Conservation (phyloP, 2,329 filamentous ascomycete species). For the Diaporthe longicolla region DNA sequence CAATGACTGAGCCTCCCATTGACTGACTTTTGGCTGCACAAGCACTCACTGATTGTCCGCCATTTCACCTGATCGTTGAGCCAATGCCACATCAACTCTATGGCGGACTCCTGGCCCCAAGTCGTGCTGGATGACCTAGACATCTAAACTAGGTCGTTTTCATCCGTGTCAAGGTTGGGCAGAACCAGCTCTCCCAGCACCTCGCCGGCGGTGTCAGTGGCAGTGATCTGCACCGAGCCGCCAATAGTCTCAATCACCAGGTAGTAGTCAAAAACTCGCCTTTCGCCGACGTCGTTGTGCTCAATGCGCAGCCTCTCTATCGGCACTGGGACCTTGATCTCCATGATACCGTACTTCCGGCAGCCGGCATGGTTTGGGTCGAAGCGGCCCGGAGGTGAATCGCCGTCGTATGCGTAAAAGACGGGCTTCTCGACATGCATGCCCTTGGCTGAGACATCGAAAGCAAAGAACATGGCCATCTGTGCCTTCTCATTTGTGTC, state of each 20-base stretch:
- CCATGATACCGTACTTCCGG: not conserved
- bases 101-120: too few relatives aligned
- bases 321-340: not conserved
- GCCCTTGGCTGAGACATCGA: not conserved
- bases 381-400: not conserved
- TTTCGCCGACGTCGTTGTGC: rapidly evolving
- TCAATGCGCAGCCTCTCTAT: not conserved
- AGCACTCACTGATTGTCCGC: too few relatives aligned
- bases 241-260: not conserved
- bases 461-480: not conserved
- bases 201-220: not conserved
- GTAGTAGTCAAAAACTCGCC: not conserved
- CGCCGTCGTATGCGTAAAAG: not conserved
- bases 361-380: rapidly evolving
- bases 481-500: not conserved
- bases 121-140: too few relatives aligned
- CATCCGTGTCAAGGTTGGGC: too few relatives aligned
- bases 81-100: too few relatives aligned
- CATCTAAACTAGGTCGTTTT: too few relatives aligned
- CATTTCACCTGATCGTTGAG: too few relatives aligned
- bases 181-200: not conserved
- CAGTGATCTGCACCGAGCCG: not conserved
- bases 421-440: not conserved
- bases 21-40: too few relatives aligned
- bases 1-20: too few relatives aligned